These are phyloP conservation scores for Entophlyctis luteolus DNA, from an alignment of 192 early-diverging fungal species.

Conservation along the genomic window DNA sequence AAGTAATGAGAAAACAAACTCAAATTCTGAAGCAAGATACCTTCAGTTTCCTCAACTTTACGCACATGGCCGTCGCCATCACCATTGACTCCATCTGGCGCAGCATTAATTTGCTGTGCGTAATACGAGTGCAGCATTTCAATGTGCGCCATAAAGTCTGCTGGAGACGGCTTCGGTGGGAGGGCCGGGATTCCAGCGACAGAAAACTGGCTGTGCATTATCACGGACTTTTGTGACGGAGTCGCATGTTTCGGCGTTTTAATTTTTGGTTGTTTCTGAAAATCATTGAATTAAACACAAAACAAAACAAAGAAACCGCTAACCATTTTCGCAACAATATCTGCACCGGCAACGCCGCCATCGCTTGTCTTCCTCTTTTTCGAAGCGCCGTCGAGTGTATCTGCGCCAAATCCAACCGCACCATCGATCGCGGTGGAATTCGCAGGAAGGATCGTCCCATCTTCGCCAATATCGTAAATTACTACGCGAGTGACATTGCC, in stretches of 20 bases:
- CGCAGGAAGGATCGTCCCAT: slow-evolving; percentile 6
- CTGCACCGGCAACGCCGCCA: not conserved
- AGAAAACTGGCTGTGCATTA: not conserved
- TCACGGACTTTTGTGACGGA: not conserved
- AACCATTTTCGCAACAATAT: not conserved
- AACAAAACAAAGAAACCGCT: not conserved
- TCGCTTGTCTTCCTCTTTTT: not conserved
- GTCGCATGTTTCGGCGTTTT: not conserved
- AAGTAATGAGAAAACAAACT: not conserved
- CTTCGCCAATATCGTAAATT: not conserved
- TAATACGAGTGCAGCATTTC: not conserved
- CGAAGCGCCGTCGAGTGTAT: not conserved
- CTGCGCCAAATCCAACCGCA: not conserved
- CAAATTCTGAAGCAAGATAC: not conserved
- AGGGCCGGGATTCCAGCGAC: not conserved
- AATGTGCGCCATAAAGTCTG: slow-evolving; percentile 8
- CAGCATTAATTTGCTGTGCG: not conserved
- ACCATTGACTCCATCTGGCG: not conserved
- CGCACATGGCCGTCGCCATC: not conserved
- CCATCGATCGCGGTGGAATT: slow-evolving; percentile 8
- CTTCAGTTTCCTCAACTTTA: not conserved
- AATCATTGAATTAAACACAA: not conserved
- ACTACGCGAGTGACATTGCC: not conserved
- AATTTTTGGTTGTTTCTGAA: not conserved
- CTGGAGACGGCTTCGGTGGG: not conserved